Percentiles rank a stretch among this genome's conserved stretches.
These are phyloP conservation scores for Helicosporidium sp. DNA, from an alignment of 139 green algal genomes.

Conservation along the genomic window DNA sequence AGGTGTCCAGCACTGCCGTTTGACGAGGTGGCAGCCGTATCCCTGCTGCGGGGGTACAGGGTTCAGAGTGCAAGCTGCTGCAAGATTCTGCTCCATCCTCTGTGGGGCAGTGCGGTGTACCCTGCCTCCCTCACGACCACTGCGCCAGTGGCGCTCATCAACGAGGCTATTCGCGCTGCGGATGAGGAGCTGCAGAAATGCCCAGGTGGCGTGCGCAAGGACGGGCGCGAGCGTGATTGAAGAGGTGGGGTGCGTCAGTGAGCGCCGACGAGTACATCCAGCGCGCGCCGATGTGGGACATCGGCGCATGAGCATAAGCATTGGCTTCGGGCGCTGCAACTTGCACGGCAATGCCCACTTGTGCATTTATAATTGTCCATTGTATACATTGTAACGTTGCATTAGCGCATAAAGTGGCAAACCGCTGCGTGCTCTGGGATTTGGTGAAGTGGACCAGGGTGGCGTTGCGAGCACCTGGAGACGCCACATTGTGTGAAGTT, in stretches of 20 bases:
- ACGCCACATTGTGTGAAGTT: too few species aligned
- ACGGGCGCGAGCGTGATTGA: too few species aligned
- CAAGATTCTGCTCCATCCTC: slow-evolving; percentile 70
- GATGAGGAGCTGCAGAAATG: neutral
- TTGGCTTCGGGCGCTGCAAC: too few species aligned
- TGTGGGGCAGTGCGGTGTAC: slow-evolving; percentile 77
- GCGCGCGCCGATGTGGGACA: neutral
- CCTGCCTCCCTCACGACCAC: slow-evolving; percentile 74
- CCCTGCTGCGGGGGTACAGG: slow-evolving; percentile 39
- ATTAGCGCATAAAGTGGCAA: neutral
- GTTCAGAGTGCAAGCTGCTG: slow-evolving; percentile 56
- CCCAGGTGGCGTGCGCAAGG: too few species aligned
- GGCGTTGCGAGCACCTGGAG: neutral
- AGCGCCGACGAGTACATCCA: neutral
- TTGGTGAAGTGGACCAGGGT: too few species aligned
- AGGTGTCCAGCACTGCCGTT: slow-evolving; percentile 47
- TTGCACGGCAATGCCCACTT: too few species aligned
- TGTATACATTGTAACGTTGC: too few species aligned
- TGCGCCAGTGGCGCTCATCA: slow-evolving; percentile 33
- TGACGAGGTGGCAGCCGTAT: slow-evolving; percentile 64
- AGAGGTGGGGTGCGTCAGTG: too few species aligned
- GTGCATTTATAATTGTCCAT: too few species aligned
- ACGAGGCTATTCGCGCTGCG: slow-evolving; percentile 14
- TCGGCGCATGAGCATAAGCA: too few species aligned
- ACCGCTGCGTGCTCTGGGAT: too few species aligned